A percentile compares a stretch with the other conserved stretches of the same genome.
These are phyloP conservation scores for Fraxinus dipetala DNA, from an alignment of 305 asterid species.

Conservation along the genomic window DNA sequence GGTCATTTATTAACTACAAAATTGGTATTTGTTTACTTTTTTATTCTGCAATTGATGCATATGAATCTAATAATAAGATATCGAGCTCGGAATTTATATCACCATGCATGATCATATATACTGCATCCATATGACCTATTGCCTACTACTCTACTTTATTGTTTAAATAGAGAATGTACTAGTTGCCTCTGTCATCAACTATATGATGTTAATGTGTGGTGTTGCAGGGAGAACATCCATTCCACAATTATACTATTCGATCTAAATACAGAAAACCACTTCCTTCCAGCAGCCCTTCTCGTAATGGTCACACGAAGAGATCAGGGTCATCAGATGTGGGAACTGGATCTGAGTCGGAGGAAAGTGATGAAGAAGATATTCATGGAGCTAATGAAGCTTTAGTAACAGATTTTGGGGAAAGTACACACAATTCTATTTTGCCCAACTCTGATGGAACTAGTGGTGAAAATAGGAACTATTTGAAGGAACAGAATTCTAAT, in stretches of 20 bases:
- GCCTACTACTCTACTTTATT: background rate
- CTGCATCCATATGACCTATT: background rate
- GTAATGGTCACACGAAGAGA: slow-evolving; percentile 26
- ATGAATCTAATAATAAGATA: background rate
- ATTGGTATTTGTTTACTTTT: background rate
- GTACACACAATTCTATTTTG: slow-evolving; percentile 14
- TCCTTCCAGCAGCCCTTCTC: slow-evolving; percentile 30
- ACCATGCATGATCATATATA: background rate
- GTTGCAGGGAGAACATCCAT: slow-evolving; percentile 88
- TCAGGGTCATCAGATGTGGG: slow-evolving; percentile 27
- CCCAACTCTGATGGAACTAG: slow-evolving; percentile 18
- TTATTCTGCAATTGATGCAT: background rate
- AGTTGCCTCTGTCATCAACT: slow-evolving; percentile 6
- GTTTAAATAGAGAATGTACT: slow-evolving; percentile 3
- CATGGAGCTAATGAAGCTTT: slow-evolving; percentile 31
- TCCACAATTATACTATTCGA: slow-evolving; percentile 85
- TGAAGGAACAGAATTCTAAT: slow-evolving; percentile 33
- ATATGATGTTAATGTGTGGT: slow-evolving; percentile 20
- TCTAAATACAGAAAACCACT: slow-evolving; percentile 62
- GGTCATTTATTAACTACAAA: background rate
- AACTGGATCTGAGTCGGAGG: slow-evolving; percentile 44
- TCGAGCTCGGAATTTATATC: slow-evolving; percentile 2
- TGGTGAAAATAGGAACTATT: slow-evolving; percentile 23
- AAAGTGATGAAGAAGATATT: slow-evolving; percentile 45
- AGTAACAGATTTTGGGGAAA: slow-evolving; percentile 25